These are phyloP conservation scores for Boletus eberwhitei DNA, from an alignment of 768 basidiomycete genomes.

Conservation along the genomic window DNA sequence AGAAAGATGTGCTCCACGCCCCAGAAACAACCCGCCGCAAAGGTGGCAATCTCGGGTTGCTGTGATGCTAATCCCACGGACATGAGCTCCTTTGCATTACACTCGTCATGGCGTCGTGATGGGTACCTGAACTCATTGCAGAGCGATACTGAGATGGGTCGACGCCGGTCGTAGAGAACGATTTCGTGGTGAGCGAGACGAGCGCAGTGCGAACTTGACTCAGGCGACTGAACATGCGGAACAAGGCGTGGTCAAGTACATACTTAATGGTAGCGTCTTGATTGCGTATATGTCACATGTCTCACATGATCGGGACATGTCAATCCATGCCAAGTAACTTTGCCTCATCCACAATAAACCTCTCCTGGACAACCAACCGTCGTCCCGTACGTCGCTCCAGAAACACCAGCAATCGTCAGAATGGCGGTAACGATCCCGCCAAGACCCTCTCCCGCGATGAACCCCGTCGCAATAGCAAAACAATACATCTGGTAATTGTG, in stretches of 20 bases:
- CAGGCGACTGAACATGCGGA: conserved; percentile 25
- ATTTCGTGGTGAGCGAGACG: conserved; percentile 20
- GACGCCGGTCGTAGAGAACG: conserved; percentile 21
- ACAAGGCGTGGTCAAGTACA: not conserved
- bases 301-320: conserved; percentile 7
- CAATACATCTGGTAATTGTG: conserved; percentile 24
- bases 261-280: too few species aligned
- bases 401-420: conserved; percentile 29
- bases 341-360: conserved; percentile 24
- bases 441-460: conserved; percentile 40
- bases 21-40: conserved; percentile 74
- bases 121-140: conserved; percentile 35
- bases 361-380: conserved; percentile 29
- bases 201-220: conserved; percentile 22
- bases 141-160: conserved; percentile 40
- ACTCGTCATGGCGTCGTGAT: not conserved
- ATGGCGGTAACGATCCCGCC: conserved; percentile 35
- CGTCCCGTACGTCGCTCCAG: conserved; percentile 27
- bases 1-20: conserved; percentile 83
- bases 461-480: conserved; percentile 38
- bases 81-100: conserved; percentile 1
- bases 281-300: not conserved
- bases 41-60: conserved; percentile 42
- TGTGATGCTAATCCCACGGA: conserved; percentile 40
- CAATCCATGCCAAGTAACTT: too few species aligned